Percentiles rank a stretch among this genome's conserved stretches.
Evolutionary conservation across 345 rosid species (phyloP).

Genomic region (Ailanthus altissimus): DNA sequence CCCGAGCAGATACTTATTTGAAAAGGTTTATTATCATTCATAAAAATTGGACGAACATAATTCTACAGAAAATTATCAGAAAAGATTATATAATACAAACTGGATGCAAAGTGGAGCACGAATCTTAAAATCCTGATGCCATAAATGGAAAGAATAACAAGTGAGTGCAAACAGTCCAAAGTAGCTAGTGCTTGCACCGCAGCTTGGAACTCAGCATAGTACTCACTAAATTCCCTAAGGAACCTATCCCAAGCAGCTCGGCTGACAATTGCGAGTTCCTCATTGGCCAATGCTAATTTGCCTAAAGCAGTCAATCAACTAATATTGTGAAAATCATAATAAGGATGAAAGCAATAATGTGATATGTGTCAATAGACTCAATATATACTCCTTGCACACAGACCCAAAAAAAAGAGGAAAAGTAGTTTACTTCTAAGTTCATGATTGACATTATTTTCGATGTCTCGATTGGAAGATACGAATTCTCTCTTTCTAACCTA

Average conservation of each 20-base stretch:
- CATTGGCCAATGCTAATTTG: constrained; percentile 72
- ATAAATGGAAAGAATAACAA: constrained; percentile 55
- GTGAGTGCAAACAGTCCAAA: constrained; percentile 93
- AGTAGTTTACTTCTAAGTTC: too few relatives aligned
- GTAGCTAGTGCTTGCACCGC: constrained; percentile 82
- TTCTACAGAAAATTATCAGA: constrained; percentile 48
- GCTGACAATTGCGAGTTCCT: constrained; percentile 64
- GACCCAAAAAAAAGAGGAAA: too few relatives aligned
- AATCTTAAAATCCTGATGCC: constrained; percentile 7
- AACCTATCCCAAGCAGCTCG: constrained; percentile 83
- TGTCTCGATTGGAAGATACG: too few relatives aligned
- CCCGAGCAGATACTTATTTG: too few relatives aligned
- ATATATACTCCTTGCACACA: too few relatives aligned
- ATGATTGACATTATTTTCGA: too few relatives aligned
- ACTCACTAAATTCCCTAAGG: constrained; percentile 58
- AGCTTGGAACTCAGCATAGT: constrained; percentile 74
- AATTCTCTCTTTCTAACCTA: not conserved
- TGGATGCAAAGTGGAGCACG: constrained; percentile 6
- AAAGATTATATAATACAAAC: constrained; percentile 16
- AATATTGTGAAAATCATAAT: too few relatives aligned
- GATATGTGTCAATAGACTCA: too few relatives aligned
- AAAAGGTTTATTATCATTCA: constrained; percentile 60
- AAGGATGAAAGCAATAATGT: too few relatives aligned
- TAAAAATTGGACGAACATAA: constrained; percentile 68
- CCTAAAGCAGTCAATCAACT: constrained; percentile 47